Evolutionary conservation across 768 basidiomycete species (phyloP), one percentile per base, ranked within the genome.

Genomic region (Termitomyces sp.): DNA sequence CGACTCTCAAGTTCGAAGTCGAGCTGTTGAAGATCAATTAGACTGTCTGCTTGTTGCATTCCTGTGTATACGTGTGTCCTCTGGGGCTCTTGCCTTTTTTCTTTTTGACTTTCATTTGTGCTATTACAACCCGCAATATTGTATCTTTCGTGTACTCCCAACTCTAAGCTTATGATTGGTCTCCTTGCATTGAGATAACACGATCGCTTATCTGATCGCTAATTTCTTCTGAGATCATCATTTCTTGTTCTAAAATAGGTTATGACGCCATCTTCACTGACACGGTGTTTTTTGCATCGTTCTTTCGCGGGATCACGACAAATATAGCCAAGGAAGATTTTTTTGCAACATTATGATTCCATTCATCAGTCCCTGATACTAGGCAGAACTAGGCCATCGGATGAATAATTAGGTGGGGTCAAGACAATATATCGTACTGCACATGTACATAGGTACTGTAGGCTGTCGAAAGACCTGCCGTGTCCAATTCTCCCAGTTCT

Each of bases 1-100:
- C 90, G 5, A 86, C 82, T 13, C 81, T 96, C 72, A 81, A 75
- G 63, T 95, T 95, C 69, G 91, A 93, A 75, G 91, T 96, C 56
- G 91, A 95, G 75, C 80, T 96, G 52, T 63, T 94, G 60, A 78
- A 82, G 72, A 92, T 94, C 77, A 86, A 78, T 60, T 76, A 67
- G 57, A 11, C 22, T 48, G 18, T 20, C 35, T 65, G 18, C 53
- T 61, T 48, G 38, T 63, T 22, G 51, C 40, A 44, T 63, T 32
- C 18, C 39, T 60, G 48, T 59, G 48, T 63, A 60, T 60, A 42
- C 24, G 58, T 59, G 22, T 57, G 50, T 61, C 59, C 61, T 28
- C 28, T 62, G 59, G 66, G 63, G 65, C 66, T 49, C 40, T 62
- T 46, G 28, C 56, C 60, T 63, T 62, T 38, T 57, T 46, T 59